phyloP scores from a whole-genome alignment of 257 asterid genomes.

The Apocynum venetum region DNA sequence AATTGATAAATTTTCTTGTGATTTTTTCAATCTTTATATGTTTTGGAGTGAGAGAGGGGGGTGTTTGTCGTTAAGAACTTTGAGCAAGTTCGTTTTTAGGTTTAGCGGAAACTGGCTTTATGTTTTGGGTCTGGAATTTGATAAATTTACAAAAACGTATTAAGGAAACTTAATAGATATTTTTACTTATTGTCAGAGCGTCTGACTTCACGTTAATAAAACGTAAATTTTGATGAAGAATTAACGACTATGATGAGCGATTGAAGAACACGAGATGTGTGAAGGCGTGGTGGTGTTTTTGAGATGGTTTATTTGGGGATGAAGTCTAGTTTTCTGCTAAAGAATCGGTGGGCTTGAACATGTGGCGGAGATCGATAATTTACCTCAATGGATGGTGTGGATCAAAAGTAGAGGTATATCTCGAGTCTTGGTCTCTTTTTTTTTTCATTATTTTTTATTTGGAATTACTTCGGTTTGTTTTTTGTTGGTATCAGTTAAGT shows the following conservation, averaged over 20 bases:
- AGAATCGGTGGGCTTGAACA: conserved; percentile 6
- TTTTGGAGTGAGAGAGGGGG: conserved; percentile 11
- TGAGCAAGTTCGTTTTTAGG: conserved; percentile 23
- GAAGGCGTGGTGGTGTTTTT: not conserved
- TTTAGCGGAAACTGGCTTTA: conserved; percentile 6
- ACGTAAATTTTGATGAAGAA: not conserved
- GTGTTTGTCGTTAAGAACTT: conserved; percentile 15
- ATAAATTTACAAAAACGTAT: conserved; percentile 12
- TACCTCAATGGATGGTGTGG: not conserved
- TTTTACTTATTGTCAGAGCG: not conserved
- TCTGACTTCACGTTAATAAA: not conserved
- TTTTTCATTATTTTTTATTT: not conserved
- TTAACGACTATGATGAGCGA: not conserved
- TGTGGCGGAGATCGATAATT: not conserved
- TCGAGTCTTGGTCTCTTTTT: not conserved
- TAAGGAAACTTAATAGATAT: not conserved
- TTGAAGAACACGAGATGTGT: not conserved
- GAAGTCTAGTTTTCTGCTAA: conserved; percentile 1
- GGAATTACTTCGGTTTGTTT: not conserved
- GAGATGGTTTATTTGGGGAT: not conserved
- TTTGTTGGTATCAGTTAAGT: not conserved
- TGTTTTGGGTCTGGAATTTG: conserved; percentile 9
- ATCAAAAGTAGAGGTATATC: not conserved
- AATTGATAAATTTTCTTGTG: not conserved
- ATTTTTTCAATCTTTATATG: not conserved